Percentiles rank a stretch among this genome's conserved stretches.
Conservation (phyloP, 176 grass and related monocot genomes). For the Carex kokanica region DNA sequence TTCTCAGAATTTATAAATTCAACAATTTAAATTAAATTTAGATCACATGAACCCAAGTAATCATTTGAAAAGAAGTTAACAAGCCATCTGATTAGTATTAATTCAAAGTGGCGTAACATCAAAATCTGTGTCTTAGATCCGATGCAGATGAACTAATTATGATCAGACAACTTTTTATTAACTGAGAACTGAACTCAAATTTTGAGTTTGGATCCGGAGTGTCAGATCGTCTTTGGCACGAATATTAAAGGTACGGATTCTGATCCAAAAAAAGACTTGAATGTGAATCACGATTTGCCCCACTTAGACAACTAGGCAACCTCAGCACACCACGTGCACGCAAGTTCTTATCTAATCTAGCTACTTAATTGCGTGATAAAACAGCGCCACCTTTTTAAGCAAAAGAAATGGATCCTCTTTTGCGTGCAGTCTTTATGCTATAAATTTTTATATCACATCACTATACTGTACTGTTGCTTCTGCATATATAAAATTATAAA, state of each 20-base stretch:
- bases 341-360: not conserved
- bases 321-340: not conserved
- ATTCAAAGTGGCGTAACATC: too few species aligned
- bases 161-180: not conserved
- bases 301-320: not conserved
- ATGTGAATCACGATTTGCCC: not conserved
- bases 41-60: not conserved
- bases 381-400: not conserved
- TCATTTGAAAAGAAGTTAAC: not conserved
- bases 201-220: too few species aligned
- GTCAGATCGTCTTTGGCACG: too few species aligned
- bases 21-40: not conserved
- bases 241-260: too few species aligned
- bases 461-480: not conserved
- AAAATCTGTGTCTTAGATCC: too few species aligned
- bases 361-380: slow-evolving; percentile 5
- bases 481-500: too few species aligned
- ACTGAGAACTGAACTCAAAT: not conserved
- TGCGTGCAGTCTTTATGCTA: not conserved
- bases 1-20: too few species aligned
- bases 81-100: too few species aligned
- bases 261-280: not conserved
- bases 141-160: too few species aligned
- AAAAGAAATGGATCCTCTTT: slow-evolving; percentile 7
- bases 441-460: not conserved